Conservation (phyloP, 441 rosid species). For the Aquilaria agallochum region DNA sequence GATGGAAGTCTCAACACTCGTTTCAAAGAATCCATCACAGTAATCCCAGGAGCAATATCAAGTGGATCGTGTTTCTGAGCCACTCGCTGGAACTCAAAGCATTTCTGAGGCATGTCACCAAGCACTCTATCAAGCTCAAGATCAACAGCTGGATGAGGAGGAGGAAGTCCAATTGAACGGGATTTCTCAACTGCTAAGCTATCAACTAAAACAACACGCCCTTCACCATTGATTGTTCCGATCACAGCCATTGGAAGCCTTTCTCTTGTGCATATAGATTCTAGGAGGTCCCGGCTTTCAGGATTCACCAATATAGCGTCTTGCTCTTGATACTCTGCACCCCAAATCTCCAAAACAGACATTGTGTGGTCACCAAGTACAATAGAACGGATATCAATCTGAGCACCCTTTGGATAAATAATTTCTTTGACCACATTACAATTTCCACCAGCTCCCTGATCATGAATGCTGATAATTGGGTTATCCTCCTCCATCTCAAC, state of each 20-base stretch:
- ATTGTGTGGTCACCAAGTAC: conserved; percentile 93
- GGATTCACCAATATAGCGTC: conserved; percentile 95
- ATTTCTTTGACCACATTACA: conserved; percentile 97
- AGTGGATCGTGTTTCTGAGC: conserved; percentile 60
- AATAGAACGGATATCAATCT: conserved; percentile 76
- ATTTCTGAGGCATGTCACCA: conserved; percentile 94
- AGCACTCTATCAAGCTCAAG: conserved; percentile 93
- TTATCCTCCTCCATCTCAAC: conserved; percentile 89
- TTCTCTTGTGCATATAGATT: conserved; percentile 89
- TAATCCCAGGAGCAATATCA: conserved; percentile 83
- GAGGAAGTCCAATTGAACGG: conserved; percentile 53
- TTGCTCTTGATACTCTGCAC: conserved; percentile 99
- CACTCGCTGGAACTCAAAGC: conserved; percentile 65
- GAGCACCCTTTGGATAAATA: conserved; percentile 89
- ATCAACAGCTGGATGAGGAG: conserved; percentile 89
- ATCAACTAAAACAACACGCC: conserved; percentile 75
- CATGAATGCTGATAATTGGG: conserved; percentile 96
- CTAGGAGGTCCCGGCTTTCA: conserved; percentile 60
- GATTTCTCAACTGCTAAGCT: conserved; percentile 51
- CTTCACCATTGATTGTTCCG: conserved; percentile 75
- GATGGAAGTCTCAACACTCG: conserved; percentile 88
- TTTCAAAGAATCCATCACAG: conserved; percentile 80
- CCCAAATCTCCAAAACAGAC: conserved; percentile 98
- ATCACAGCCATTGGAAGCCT: conserved; percentile 93
- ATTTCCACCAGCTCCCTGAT: conserved; percentile 98